phyloP scores from a whole-genome alignment of 2,329 filamentous ascomycete genomes.

The Arthrobotrys conoides region DNA sequence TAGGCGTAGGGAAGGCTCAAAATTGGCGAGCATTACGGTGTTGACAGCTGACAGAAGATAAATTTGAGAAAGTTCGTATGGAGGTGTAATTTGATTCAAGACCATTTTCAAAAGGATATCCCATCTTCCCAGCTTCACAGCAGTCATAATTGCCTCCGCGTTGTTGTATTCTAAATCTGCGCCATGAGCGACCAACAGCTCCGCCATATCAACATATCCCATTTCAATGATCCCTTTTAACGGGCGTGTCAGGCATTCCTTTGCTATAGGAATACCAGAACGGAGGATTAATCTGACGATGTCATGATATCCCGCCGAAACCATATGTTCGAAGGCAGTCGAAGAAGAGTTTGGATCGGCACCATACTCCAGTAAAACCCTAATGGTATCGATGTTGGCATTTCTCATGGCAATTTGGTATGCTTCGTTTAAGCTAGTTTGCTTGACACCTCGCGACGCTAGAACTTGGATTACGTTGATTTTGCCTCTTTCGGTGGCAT shows the following conservation, averaged over 20 bases:
- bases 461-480: conserved; percentile 52
- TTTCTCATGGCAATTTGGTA: conserved; percentile 54
- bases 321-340: conserved; percentile 38
- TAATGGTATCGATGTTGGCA: conserved; percentile 34
- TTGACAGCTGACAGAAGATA: conserved; percentile 43
- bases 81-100: conserved; percentile 35
- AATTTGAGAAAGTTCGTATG: conserved; percentile 41
- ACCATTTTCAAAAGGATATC: conserved; percentile 51
- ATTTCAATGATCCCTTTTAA: conserved; percentile 34
- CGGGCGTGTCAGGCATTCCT: conserved; percentile 32
- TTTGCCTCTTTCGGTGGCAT: conserved; percentile 52
- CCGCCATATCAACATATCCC: conserved; percentile 39
- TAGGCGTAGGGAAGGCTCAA: conserved; percentile 34
- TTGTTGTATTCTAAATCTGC: conserved; percentile 56
- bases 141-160: conserved; percentile 37
- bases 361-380: conserved; percentile 47
- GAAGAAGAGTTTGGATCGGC: conserved; percentile 52
- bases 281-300: conserved; percentile 47
- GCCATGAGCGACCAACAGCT: conserved; percentile 45
- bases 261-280: conserved; percentile 30
- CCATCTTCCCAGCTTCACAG: conserved; percentile 40
- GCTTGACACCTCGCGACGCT: conserved; percentile 42
- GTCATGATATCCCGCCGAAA: conserved; percentile 31
- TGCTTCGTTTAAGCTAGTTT: conserved; percentile 44
- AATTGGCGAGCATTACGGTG: conserved; percentile 24